Evolutionary conservation across 2,329 filamentous ascomycete species (phyloP).

Genomic region (Diaporthe sp.): DNA sequence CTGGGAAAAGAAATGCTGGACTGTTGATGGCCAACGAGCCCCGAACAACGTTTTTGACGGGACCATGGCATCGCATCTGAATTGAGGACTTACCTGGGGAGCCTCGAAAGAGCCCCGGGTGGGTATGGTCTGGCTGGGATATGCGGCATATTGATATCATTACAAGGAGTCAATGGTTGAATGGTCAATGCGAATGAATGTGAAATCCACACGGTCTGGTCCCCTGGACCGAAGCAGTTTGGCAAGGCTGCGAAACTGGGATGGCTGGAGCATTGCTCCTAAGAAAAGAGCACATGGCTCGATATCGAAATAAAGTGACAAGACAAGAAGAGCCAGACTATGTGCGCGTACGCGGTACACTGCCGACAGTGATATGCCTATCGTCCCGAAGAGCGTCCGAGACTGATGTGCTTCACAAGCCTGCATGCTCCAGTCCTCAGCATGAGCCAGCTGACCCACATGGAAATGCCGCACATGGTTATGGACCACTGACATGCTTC

Average conservation of each 20-base stretch:
- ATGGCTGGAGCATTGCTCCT: not conserved
- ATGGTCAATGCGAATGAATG: constrained; percentile 37
- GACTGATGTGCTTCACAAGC: constrained; percentile 23
- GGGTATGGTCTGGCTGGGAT: constrained; percentile 23
- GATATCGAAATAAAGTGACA: constrained; percentile 33
- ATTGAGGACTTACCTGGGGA: constrained; percentile 19
- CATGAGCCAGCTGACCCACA: constrained; percentile 16
- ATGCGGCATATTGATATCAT: constrained; percentile 39
- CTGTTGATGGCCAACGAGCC: constrained; percentile 32
- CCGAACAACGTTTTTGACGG: not conserved
- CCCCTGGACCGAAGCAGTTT: not conserved
- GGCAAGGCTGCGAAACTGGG: constrained; percentile 17
- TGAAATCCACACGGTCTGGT: constrained; percentile 33
- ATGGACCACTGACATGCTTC: not conserved
- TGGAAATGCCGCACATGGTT: constrained; percentile 17
- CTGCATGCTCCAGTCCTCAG: constrained; percentile 2
- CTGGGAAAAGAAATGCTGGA: constrained; percentile 17
- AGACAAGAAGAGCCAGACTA: constrained; percentile 1
- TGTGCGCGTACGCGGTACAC: not conserved
- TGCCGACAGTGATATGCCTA: not conserved
- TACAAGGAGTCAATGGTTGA: constrained; percentile 39
- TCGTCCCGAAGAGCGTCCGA: constrained; percentile 14
- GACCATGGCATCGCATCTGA: constrained; percentile 33
- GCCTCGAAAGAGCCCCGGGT: constrained; percentile 12
- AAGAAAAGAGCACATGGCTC: constrained; percentile 1